phyloP scores from a whole-genome alignment of 192 early-diverging fungal species.

The Umbelopsis ramanniana region DNA sequence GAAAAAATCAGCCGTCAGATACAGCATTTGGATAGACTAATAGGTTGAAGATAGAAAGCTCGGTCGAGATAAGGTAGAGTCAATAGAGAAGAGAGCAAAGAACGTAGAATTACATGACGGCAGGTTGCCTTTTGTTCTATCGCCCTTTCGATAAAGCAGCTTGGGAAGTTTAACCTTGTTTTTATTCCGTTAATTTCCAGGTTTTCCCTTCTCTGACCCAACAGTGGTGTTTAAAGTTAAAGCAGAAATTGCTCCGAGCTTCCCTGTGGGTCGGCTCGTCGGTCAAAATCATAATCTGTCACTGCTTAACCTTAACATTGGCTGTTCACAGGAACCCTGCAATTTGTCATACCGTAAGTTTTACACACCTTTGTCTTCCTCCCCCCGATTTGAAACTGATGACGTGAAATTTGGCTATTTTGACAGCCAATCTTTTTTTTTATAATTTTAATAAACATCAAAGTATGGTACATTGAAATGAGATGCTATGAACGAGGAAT shows the following conservation, averaged over 20 bases:
- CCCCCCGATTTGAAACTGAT: too few relatives aligned
- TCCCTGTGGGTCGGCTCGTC: not conserved
- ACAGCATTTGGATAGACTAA: slow-evolving; percentile 47
- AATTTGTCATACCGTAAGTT: not conserved
- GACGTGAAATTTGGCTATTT: too few relatives aligned
- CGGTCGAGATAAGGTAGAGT: not conserved
- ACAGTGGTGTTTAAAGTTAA: not conserved
- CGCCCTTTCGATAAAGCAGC: too few relatives aligned
- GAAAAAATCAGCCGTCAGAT: slow-evolving; percentile 56
- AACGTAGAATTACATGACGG: too few relatives aligned
- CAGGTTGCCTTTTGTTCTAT: too few relatives aligned
- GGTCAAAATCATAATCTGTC: not conserved
- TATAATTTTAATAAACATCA: not conserved
- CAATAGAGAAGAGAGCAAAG: not conserved
- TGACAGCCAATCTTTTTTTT: not conserved
- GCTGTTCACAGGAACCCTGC: not conserved
- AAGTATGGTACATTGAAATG: slow-evolving; percentile 5
- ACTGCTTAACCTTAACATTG: not conserved
- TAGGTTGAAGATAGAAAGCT: not conserved
- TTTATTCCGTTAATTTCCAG: slow-evolving; percentile 23
- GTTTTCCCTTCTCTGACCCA: not conserved
- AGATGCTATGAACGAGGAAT: not conserved
- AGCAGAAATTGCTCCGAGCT: not conserved
- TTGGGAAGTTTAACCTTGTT: not conserved
- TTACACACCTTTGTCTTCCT: not conserved